A percentile compares a stretch with the other conserved stretches of the same genome.
Evolutionary conservation across 768 basidiomycete species (phyloP).

Genomic region (Leccinum pellstonianum): DNA sequence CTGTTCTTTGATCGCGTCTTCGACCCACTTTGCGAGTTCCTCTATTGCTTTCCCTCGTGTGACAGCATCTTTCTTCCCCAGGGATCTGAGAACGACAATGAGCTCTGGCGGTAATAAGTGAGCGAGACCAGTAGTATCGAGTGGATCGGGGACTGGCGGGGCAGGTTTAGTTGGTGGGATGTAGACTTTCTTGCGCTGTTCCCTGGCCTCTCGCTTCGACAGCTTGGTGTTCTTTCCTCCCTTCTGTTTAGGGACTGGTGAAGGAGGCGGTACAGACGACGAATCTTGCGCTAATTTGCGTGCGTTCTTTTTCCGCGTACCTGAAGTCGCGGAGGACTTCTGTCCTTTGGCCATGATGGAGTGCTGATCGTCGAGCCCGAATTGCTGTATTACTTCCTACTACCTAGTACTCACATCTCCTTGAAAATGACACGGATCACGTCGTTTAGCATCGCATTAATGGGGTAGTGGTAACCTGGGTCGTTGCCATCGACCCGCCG

Average conservation of each 20-base stretch:
- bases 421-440: background rate
- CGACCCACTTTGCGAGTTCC: conserved; percentile 72
- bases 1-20: conserved; percentile 44
- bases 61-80: conserved; percentile 87
- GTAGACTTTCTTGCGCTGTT: conserved; percentile 81
- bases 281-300: conserved; percentile 54
- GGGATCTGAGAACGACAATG: conserved; percentile 72
- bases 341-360: conserved; percentile 41
- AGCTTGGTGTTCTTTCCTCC: conserved; percentile 49
- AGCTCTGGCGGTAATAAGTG: conserved; percentile 76
- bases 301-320: conserved; percentile 91
- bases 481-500: conserved; percentile 81
- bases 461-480: conserved; percentile 69
- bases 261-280: conserved; percentile 31
- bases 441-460: background rate
- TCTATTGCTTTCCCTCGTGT: conserved; percentile 86
- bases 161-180: conserved; percentile 82
- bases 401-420: background rate
- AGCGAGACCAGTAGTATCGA: conserved; percentile 80
- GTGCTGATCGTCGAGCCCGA: background rate
- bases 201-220: conserved; percentile 47
- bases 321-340: conserved; percentile 82
- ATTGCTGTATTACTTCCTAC: background rate
- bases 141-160: conserved; percentile 75
- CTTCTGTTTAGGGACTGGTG: conserved; percentile 40